phyloP scores from a whole-genome alignment of 1,284 basidiomycete genomes.

The Moniliophthora roreri region DNA sequence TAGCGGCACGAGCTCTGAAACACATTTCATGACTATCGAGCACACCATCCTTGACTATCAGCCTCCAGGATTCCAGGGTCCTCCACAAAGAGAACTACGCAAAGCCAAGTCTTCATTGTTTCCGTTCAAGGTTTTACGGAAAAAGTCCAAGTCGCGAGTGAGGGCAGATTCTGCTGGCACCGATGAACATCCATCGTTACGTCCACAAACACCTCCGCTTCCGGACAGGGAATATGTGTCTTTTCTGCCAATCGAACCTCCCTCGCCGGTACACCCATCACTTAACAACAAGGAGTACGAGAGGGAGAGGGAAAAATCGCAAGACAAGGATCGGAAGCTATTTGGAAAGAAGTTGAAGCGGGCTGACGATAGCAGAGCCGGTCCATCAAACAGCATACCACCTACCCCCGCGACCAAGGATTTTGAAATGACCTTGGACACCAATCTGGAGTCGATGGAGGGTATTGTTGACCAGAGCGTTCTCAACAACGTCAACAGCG shows the following conservation, averaged over 20 bases:
- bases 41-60: neutral
- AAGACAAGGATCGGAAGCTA: neutral
- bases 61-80: neutral
- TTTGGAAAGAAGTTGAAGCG: neutral
- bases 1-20: constrained; percentile 3
- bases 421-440: constrained; percentile 13
- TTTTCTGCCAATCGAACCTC: neutral
- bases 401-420: constrained; percentile 9
- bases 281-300: neutral
- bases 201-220: constrained; percentile 13
- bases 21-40: neutral
- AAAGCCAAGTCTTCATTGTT: constrained; percentile 5
- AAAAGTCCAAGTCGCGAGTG: constrained; percentile 5
- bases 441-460: constrained; percentile 15
- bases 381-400: neutral
- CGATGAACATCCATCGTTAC: constrained; percentile 14
- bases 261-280: neutral
- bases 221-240: constrained; percentile 1
- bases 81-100: constrained; percentile 2
- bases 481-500: neutral
- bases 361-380: neutral
- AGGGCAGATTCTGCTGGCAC: constrained; percentile 5
- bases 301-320: constrained; percentile 5
- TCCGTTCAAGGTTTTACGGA: neutral
- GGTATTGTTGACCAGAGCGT: constrained; percentile 15